phyloP scores from a whole-genome alignment of 169 alveolate species.

The Miamiensis avidus region DNA sequence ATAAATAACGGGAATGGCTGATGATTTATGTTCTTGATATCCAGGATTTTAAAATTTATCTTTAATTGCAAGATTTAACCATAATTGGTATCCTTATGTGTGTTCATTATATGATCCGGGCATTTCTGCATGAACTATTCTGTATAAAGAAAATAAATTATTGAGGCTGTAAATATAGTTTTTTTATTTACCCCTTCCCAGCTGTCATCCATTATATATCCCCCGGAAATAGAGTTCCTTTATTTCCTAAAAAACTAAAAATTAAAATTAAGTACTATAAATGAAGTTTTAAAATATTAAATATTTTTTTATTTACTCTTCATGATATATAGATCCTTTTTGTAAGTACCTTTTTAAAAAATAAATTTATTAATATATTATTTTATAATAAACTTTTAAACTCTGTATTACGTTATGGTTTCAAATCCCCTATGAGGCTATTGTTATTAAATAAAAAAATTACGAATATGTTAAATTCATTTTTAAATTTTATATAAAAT shows the following conservation, averaged over 20 bases:
- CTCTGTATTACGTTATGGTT: slow-evolving; percentile 76
- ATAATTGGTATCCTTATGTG: slow-evolving; percentile 67
- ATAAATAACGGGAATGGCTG: slow-evolving; percentile 40
- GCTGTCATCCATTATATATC: slow-evolving; percentile 88
- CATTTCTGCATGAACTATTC: slow-evolving; percentile 75
- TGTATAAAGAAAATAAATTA: too few relatives aligned
- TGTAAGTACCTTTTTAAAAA: too few relatives aligned
- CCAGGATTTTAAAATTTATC: slow-evolving; percentile 65
- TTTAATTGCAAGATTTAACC: slow-evolving; percentile 65
- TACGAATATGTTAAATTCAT: too few relatives aligned
- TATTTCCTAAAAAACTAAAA: slow-evolving; percentile 29
- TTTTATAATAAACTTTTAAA: too few relatives aligned
- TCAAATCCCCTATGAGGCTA: slow-evolving; percentile 77
- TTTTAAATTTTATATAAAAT: too few relatives aligned
- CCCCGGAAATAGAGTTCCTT: slow-evolving; percentile 67
- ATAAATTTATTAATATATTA: too few relatives aligned
- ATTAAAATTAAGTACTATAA: background rate
- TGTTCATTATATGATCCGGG: slow-evolving; percentile 55
- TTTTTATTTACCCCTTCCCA: slow-evolving; percentile 62
- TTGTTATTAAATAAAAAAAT: too few relatives aligned
- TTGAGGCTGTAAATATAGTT: too few relatives aligned
- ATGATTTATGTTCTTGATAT: slow-evolving; percentile 56
- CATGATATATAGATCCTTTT: slow-evolving; percentile 63
- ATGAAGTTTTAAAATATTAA: background rate
- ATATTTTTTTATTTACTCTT: slow-evolving; percentile 61